These are phyloP conservation scores for Pisolithus marmoratus DNA, from an alignment of 768 basidiomycete species.

Conservation along the genomic window DNA sequence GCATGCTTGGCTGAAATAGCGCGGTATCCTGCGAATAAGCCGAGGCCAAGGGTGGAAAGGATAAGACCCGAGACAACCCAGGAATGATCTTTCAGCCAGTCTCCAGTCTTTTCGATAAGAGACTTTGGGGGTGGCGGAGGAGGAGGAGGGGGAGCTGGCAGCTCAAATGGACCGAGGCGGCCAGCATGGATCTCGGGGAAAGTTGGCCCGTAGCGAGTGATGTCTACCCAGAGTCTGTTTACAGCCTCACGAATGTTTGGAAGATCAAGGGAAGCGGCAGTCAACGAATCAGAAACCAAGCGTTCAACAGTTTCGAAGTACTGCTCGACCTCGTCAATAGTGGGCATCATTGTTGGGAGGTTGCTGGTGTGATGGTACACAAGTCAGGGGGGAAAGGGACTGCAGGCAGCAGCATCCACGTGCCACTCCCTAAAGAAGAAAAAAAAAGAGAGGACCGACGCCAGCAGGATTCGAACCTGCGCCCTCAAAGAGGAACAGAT, in stretches of 20 bases:
- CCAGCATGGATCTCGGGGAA: constrained; percentile 54
- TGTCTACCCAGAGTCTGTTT: constrained; percentile 70
- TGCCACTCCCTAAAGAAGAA: not conserved
- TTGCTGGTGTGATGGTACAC: not conserved
- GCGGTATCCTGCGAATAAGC: constrained; percentile 56
- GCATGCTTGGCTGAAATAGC: constrained; percentile 16
- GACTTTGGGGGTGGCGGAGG: constrained; percentile 46
- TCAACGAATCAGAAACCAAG: constrained; percentile 49
- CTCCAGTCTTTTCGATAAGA: constrained; percentile 39
- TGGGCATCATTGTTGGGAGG: constrained; percentile 24
- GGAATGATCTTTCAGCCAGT: constrained; percentile 56
- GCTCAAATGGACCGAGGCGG: constrained; percentile 64
- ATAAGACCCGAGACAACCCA: constrained; percentile 53
- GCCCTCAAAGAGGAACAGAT: constrained; percentile 68
- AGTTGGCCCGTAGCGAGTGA: constrained; percentile 72
- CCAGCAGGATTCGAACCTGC: constrained; percentile 67
- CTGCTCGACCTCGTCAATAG: constrained; percentile 64
- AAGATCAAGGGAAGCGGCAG: constrained; percentile 53
- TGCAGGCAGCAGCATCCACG: not conserved
- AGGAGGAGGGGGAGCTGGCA: constrained; percentile 59
- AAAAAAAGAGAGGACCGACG: constrained; percentile 32
- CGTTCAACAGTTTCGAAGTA: constrained; percentile 64
- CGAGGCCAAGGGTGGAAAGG: constrained; percentile 53
- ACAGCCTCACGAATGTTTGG: constrained; percentile 60
- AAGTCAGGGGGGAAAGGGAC: not conserved